Conservation (phyloP, 1,284 basidiomycete species). For the Puccinia coronata region DNA sequence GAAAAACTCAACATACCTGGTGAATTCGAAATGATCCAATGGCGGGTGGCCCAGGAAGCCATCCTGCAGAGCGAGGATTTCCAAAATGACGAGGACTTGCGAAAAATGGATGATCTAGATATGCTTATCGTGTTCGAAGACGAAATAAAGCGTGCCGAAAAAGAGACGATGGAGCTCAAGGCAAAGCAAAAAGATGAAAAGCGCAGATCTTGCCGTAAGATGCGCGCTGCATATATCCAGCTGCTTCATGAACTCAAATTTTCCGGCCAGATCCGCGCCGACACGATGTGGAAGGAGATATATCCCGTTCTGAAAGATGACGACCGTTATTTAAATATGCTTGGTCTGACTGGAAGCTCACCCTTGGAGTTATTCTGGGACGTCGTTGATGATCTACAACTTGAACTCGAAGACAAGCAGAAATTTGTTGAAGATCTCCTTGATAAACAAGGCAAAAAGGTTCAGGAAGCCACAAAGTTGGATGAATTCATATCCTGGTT, state of each 20-base stretch:
- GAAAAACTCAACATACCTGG: slow-evolving; percentile 43
- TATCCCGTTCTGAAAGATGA: slow-evolving; percentile 76
- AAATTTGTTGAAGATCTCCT: slow-evolving; percentile 67
- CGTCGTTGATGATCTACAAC: slow-evolving; percentile 78
- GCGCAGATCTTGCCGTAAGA: slow-evolving; percentile 76
- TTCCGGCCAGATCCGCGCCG: slow-evolving; percentile 72
- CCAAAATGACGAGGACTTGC: slow-evolving; percentile 71
- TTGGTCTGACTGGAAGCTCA: slow-evolving; percentile 88
- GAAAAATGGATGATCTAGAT: slow-evolving; percentile 79
- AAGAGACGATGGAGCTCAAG: slow-evolving; percentile 81
- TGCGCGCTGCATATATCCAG: slow-evolving; percentile 78
- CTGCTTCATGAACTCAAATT: slow-evolving; percentile 72
- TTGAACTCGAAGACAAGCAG: slow-evolving; percentile 77
- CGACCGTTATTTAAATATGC: slow-evolving; percentile 76
- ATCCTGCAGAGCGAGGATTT: slow-evolving; percentile 76
- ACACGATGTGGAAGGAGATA: slow-evolving; percentile 86
- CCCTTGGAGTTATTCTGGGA: slow-evolving; percentile 98
- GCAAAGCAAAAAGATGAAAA: slow-evolving; percentile 77
- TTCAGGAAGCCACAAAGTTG: slow-evolving; percentile 66
- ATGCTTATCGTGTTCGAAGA: slow-evolving; percentile 88
- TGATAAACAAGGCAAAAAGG: slow-evolving; percentile 63
- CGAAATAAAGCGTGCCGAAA: slow-evolving; percentile 79
- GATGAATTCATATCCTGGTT: slow-evolving; percentile 64
- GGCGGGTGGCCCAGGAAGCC: slow-evolving; percentile 76
- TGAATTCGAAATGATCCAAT: slow-evolving; percentile 67